Percentiles rank a stretch among this genome's conserved stretches.
These are phyloP conservation scores for Aeminium ludgeri DNA, from an alignment of 495 filamentous ascomycete genomes.

Conservation along the genomic window DNA sequence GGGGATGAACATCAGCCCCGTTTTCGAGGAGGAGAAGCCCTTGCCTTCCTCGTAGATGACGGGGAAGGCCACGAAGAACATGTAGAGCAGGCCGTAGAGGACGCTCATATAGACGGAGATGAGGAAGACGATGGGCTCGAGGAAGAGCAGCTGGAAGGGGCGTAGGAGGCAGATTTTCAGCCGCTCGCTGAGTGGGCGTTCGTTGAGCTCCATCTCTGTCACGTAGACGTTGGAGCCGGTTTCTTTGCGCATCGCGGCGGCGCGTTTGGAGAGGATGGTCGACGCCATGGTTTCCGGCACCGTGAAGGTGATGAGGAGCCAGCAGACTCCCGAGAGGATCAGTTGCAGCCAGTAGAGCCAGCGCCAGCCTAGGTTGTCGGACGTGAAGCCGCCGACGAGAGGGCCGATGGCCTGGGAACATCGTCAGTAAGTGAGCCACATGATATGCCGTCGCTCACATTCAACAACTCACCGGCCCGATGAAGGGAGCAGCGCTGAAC, in stretches of 20 bases:
- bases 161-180: conserved; percentile 27
- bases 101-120: conserved; percentile 47
- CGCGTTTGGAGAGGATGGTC: conserved; percentile 40
- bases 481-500: conserved; percentile 58
- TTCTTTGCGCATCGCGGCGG: conserved; percentile 33
- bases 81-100: conserved; percentile 58
- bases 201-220: conserved; percentile 30
- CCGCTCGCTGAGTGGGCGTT: conserved; percentile 22
- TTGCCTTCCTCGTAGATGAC: conserved; percentile 22
- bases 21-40: conserved; percentile 20
- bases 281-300: conserved; percentile 44
- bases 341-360: conserved; percentile 40
- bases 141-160: conserved; percentile 38
- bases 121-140: conserved; percentile 48
- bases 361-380: conserved; percentile 25
- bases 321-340: conserved; percentile 28
- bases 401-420: conserved; percentile 21
- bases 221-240: conserved; percentile 22
- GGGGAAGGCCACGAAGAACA: conserved; percentile 19
- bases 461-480: conserved; percentile 40
- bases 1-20: conserved; percentile 25
- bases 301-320: conserved; percentile 21
- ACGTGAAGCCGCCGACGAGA: conserved; percentile 23
- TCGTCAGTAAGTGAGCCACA: conserved; percentile 40
- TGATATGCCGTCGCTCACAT: too few species aligned